Evolutionary conservation across 2,329 filamentous ascomycete genomes (phyloP), one percentile per base, ranked within the genome.

Genomic region (Fusarium xyrophilum): DNA sequence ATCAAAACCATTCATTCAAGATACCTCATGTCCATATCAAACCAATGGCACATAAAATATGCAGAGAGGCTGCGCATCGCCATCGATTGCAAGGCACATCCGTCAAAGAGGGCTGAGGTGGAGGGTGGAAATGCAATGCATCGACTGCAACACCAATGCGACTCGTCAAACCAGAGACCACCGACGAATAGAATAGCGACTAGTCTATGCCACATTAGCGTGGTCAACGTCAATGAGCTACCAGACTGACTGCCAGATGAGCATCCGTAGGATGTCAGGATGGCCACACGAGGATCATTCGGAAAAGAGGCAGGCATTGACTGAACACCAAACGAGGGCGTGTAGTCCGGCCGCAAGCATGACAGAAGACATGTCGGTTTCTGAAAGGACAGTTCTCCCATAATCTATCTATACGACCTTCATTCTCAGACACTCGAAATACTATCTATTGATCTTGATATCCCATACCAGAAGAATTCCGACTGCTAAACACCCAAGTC

Each of bases 71-170:
- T 71, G 71, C 63, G 63, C 68, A 68, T 38, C 53, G 55, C 67
- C 63, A 68, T 69, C 47, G 52, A 70, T 69, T 54, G 63, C 69
- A 72, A 60, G 67, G 71, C 71, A 73, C 69, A 70, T 71, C 71
- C 72, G 63, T 63, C 54, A 65, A 68, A 73, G 61, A 74, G 68
- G 71, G 71, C 71, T 74, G 71, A 73, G 69, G 71, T 73, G 71
- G 71, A 73, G 67, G 71, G 71, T 59, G 46, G 63, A 68, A 59
- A 59, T 73, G 61, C 66, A 70, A 57, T 71, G 60, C 67, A 71
- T 63, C 56, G 46, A 56, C 56, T 43, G 56, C 14, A 67, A 54
- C 62, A 67, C 42, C 43, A 56, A 60, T 43, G 14, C 25, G 21
- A 60, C 63, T 57, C 63, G 50, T 62, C 42, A n/a, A 43, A 53